Evolutionary conservation across 2,329 filamentous ascomycete species (phyloP).

Genomic region (Cyphellophora attinorum): DNA sequence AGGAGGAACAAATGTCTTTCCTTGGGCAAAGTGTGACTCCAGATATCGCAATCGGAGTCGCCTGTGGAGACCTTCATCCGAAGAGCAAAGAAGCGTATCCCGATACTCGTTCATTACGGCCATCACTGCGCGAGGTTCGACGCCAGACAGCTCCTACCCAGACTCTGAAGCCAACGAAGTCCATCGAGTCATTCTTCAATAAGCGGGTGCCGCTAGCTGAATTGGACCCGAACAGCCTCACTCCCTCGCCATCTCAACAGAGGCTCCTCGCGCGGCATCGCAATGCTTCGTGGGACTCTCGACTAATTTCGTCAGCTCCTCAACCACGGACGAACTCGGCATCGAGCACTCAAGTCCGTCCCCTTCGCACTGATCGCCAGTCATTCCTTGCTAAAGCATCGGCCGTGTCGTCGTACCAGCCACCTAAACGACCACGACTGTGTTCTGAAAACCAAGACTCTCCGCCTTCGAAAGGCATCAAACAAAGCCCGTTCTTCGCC

Average conservation of each 20-base stretch:
- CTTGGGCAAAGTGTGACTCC: conserved; percentile 67
- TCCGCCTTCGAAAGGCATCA: conserved; percentile 22
- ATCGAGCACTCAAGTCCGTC: conserved; percentile 30
- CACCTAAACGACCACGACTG: conserved; percentile 41
- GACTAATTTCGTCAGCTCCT: conserved; percentile 33
- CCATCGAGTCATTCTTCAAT: conserved; percentile 58
- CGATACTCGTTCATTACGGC: conserved; percentile 25
- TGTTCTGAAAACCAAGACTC: conserved; percentile 38
- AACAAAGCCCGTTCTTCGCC: conserved; percentile 41
- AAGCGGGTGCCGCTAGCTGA: conserved; percentile 55
- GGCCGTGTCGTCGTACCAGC: conserved; percentile 32
- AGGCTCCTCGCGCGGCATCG: conserved; percentile 45
- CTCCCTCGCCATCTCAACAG: conserved; percentile 56
- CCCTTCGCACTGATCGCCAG: conserved; percentile 31
- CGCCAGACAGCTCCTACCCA: conserved; percentile 34
- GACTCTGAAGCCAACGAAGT: conserved; percentile 49
- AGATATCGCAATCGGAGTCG: conserved; percentile 62
- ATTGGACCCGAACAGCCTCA: conserved; percentile 58
- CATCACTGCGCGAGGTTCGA: conserved; percentile 25
- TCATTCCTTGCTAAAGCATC: conserved; percentile 29
- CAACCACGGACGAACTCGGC: conserved; percentile 25
- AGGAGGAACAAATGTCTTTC: conserved; percentile 64
- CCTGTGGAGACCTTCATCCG: conserved; percentile 74
- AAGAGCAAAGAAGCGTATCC: conserved; percentile 66
- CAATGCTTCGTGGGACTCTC: conserved; percentile 45